Conservation (phyloP, 306 rosid species). For the Lagenaria siceraria region DNA sequence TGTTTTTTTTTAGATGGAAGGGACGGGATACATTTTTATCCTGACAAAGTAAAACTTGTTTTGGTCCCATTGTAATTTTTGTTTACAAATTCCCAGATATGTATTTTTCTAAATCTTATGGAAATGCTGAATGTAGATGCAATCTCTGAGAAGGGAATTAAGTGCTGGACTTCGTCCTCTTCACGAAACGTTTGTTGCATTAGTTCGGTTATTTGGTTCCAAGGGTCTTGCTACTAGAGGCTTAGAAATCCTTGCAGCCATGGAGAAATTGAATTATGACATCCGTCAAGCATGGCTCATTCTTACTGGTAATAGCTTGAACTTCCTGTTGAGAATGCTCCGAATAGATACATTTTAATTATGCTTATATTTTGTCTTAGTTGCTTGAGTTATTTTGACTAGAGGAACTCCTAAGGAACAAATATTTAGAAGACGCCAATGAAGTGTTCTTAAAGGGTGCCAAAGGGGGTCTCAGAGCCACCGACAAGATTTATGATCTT, state of each 20-base stretch:
- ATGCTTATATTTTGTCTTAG: conserved; percentile 1
- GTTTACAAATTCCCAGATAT: neutral
- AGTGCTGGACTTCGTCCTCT: conserved; percentile 86
- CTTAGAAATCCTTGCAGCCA: conserved; percentile 67
- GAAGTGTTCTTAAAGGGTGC: conserved; percentile 72
- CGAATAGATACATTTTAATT: neutral
- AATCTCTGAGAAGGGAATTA: conserved; percentile 65
- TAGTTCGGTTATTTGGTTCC: conserved; percentile 63
- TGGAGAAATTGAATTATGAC: conserved; percentile 72
- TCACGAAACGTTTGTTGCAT: conserved; percentile 69
- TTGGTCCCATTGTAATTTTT: neutral
- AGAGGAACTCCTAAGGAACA: conserved; percentile 70
- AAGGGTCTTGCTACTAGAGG: conserved; percentile 58
- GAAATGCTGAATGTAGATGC: conserved; percentile 35
- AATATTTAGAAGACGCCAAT: conserved; percentile 72
- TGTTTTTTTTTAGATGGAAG: neutral
- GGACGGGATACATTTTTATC: neutral
- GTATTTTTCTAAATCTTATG: neutral
- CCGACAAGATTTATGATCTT: conserved; percentile 70
- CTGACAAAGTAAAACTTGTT: neutral
- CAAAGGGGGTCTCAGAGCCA: conserved; percentile 69
- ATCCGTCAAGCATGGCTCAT: conserved; percentile 82
- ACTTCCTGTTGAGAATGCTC: neutral
- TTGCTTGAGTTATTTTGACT: conserved; percentile 11
- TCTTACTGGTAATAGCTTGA: conserved; percentile 41